These are phyloP conservation scores for Diaporthe helianthi DNA, from an alignment of 2,329 filamentous ascomycete genomes.

Conservation along the genomic window DNA sequence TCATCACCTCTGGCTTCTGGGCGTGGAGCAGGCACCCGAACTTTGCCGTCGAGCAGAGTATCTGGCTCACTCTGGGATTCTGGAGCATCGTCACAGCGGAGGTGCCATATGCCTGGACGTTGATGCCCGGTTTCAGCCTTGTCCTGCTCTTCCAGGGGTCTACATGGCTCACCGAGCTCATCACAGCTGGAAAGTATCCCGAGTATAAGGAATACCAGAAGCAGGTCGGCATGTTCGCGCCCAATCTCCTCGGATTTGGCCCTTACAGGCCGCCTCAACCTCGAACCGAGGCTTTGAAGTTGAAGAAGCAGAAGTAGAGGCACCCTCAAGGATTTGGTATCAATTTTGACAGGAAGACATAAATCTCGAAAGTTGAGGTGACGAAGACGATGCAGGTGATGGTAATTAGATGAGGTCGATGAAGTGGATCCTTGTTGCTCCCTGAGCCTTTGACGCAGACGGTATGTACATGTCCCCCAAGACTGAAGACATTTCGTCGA, in stretches of 20 bases:
- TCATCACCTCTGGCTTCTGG: constrained; percentile 85
- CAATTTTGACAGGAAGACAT: neutral
- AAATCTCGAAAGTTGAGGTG: neutral
- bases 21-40: constrained; percentile 92
- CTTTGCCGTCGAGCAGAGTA: constrained; percentile 87
- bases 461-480: neutral
- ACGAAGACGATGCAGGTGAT: neutral
- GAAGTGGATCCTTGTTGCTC: neutral
- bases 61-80: constrained; percentile 88
- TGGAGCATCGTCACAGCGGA: constrained; percentile 83
- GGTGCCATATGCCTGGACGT: constrained; percentile 79
- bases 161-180: constrained; percentile 83
- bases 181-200: constrained; percentile 83
- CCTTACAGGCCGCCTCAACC: constrained; percentile 51
- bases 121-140: constrained; percentile 71
- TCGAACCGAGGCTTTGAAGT: constrained; percentile 58
- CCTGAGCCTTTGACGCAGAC: neutral
- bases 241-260: constrained; percentile 52
- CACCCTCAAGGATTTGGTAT: constrained; percentile 33
- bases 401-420: neutral
- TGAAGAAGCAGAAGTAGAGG: constrained; percentile 52
- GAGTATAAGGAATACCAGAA: constrained; percentile 87
- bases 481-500: neutral
- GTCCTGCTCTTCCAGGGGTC: constrained; percentile 87
- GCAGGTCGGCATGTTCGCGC: constrained; percentile 84